Percentiles rank a stretch among this genome's conserved stretches.
phyloP scores from a whole-genome alignment of 495 filamentous ascomycete genomes.

The Rhizodiscina lignyota region DNA sequence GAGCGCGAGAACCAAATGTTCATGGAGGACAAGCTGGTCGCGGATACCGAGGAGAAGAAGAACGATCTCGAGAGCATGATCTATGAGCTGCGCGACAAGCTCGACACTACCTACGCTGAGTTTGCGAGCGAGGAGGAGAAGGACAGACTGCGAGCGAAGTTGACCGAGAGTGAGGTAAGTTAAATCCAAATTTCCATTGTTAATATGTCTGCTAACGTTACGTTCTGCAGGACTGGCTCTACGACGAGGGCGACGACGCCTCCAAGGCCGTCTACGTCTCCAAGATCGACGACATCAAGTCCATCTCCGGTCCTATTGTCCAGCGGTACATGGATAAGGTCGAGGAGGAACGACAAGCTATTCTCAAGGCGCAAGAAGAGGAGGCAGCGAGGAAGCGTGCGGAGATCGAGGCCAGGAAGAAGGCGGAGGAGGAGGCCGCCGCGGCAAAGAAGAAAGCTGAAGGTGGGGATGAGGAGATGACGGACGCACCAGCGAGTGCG shows the following conservation, averaged over 20 bases:
- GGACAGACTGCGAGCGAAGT: slow-evolving; percentile 60
- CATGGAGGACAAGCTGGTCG: slow-evolving; percentile 96
- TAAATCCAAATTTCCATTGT: slow-evolving; percentile 5
- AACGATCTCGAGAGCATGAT: slow-evolving; percentile 97
- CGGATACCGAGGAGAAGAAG: slow-evolving; percentile 98
- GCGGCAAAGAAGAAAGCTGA: slow-evolving; percentile 27
- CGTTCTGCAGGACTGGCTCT: slow-evolving; percentile 73
- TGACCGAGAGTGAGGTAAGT: slow-evolving; percentile 69
- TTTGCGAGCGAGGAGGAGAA: slow-evolving; percentile 91
- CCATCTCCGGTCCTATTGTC: slow-evolving; percentile 76
- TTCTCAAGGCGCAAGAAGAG: slow-evolving; percentile 63
- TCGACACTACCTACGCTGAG: slow-evolving; percentile 76
- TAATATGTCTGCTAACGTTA: slow-evolving; percentile 5
- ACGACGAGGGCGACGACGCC: slow-evolving; percentile 91
- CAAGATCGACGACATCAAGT: slow-evolving; percentile 92
- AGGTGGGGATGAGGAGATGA: slow-evolving; percentile 27
- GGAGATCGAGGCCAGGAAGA: slow-evolving; percentile 54
- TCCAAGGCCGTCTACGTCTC: slow-evolving; percentile 83
- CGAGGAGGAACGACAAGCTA: slow-evolving; percentile 70
- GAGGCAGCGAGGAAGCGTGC: slow-evolving; percentile 26
- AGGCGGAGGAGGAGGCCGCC: slow-evolving; percentile 46
- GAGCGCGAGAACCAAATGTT: slow-evolving; percentile 85
- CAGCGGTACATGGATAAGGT: slow-evolving; percentile 91
- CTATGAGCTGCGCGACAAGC: slow-evolving; percentile 88
- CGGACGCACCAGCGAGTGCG: slow-evolving; percentile 9